Evolutionary conservation across 2,329 filamentous ascomycete species (phyloP), one percentile per base, ranked within the genome.

Genomic region (Ophiocordyceps camponoti-rufipedis): DNA sequence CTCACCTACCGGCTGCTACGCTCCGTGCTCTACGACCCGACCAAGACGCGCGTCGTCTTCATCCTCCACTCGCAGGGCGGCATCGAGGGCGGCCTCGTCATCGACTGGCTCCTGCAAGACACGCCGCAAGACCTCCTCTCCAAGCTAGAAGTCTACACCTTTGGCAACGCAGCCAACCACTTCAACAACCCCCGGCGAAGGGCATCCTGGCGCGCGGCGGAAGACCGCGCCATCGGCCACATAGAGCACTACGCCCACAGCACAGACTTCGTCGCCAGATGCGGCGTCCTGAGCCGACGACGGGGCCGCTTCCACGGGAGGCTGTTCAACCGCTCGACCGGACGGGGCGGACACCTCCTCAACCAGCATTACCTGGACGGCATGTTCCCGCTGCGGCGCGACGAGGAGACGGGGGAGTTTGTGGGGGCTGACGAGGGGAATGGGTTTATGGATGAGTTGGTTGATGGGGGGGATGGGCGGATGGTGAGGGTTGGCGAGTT

Each of bases 181-280:
- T 88, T 86, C 65, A 87, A 87, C 59, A 85, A 86, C 50, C 84
- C 83, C 0, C 71, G 75, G 51, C 67, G 71, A 3, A 70, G 72
- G 47, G 53, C 64, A 11, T 53, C 39, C n/a, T 41, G 23, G 39
- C 39, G 18, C 2, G 39, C 39, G 5, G 65, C 23, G 5, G 3
- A 23, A 23, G 23, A 68, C 49, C 62, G 66, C 39, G 72, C 73
- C 3, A 78, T 89, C 44, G 69, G 72, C 6, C 71, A 87, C 51
- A 80, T 91, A 38, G 85, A 91, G 60, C 85, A 91, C 59, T 91
- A 88, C 54, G 80, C 79, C 3, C 82, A 88, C 56, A 72, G 71
- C 9, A 72, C 69, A 14, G 85, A 91, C 53, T 83, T 85, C 51
- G 82, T 89, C 2, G 73, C 82, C 4, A 64, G 78, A 10, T 85